These are phyloP conservation scores for Paramyrothecium roridum DNA, from an alignment of 2,329 filamentous ascomycete species.

Conservation along the genomic window DNA sequence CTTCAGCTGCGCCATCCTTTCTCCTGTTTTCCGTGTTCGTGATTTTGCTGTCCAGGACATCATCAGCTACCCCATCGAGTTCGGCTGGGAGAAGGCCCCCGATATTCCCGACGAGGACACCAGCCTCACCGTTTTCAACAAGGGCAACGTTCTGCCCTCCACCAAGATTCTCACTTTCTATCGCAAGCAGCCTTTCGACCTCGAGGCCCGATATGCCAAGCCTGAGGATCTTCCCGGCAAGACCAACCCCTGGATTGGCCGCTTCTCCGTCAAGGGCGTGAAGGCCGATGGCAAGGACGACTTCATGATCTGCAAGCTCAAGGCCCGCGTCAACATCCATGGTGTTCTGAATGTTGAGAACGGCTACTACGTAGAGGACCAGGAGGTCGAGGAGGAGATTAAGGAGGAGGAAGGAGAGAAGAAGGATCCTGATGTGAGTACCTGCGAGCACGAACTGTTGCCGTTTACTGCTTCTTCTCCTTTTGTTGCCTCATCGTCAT, in stretches of 20 bases:
- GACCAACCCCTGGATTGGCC: conserved; percentile 90
- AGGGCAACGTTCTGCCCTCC: conserved; percentile 92
- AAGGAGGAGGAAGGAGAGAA: conserved; percentile 64
- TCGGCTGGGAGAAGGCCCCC: conserved; percentile 96
- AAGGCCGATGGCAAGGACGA: conserved; percentile 91
- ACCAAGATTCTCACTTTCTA: conserved; percentile 99
- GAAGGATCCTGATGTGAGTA: conserved; percentile 73
- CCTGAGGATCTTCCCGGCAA: conserved; percentile 85
- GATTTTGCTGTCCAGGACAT: conserved; percentile 98
- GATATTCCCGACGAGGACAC: conserved; percentile 99
- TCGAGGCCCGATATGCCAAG: conserved; percentile 91
- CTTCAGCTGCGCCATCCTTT: conserved; percentile 96
- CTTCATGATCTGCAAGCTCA: conserved; percentile 99
- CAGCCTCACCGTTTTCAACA: conserved; percentile 94
- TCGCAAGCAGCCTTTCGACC: conserved; percentile 93
- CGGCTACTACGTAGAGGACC: conserved; percentile 96
- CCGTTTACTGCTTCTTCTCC: not conserved
- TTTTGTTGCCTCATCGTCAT: conserved; percentile 1
- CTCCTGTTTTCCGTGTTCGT: conserved; percentile 95
- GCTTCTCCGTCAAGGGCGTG: conserved; percentile 97
- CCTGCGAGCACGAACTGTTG: conserved; percentile 2
- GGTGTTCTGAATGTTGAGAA: conserved; percentile 95
- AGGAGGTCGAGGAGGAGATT: conserved; percentile 92
- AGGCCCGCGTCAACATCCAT: conserved; percentile 94
- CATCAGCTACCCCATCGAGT: conserved; percentile 97